Evolutionary conservation across 2,329 filamentous ascomycete genomes (phyloP).

Genomic region (Pseudophaeomoniella oleicola): DNA sequence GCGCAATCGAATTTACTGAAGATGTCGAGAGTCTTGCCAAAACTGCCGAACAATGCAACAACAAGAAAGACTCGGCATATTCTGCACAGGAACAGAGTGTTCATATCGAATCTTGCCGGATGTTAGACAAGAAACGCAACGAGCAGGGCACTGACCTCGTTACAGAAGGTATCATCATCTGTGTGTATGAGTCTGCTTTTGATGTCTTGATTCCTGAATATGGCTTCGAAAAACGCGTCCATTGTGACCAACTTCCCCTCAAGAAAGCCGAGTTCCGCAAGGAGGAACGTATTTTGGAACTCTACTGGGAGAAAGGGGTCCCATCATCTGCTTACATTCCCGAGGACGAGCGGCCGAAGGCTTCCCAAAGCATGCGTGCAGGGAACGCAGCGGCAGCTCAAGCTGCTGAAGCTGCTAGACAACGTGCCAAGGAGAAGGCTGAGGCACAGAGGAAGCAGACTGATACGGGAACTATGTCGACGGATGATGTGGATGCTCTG

Average conservation of each 20-base stretch:
- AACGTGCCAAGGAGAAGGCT: constrained; percentile 71
- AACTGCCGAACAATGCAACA: constrained; percentile 91
- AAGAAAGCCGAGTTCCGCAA: constrained; percentile 99
- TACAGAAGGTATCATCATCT: constrained; percentile 88
- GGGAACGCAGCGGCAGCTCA: constrained; percentile 61
- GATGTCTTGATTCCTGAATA: constrained; percentile 96
- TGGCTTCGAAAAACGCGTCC: constrained; percentile 97
- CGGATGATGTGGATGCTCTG: constrained; percentile 84
- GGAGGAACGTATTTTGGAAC: constrained; percentile 81
- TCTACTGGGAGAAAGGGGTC: constrained; percentile 99
- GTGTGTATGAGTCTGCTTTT: constrained; percentile 96
- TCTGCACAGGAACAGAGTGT: constrained; percentile 97
- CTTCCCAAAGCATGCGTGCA: constrained; percentile 56
- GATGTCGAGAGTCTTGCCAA: constrained; percentile 80
- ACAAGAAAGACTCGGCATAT: constrained; percentile 96
- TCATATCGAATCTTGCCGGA: constrained; percentile 91
- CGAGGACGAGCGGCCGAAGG: constrained; percentile 89
- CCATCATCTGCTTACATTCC: constrained; percentile 91
- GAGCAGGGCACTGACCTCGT: constrained; percentile 83
- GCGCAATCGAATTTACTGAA: constrained; percentile 70
- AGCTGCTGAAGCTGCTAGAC: constrained; percentile 69
- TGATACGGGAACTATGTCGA: constrained; percentile 85
- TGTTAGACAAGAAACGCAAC: constrained; percentile 83
- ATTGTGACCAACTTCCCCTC: constrained; percentile 92
- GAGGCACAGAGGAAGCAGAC: constrained; percentile 87